Evolutionary conservation across 768 basidiomycete species (phyloP).

Genomic region (Suillus hirtellus): DNA sequence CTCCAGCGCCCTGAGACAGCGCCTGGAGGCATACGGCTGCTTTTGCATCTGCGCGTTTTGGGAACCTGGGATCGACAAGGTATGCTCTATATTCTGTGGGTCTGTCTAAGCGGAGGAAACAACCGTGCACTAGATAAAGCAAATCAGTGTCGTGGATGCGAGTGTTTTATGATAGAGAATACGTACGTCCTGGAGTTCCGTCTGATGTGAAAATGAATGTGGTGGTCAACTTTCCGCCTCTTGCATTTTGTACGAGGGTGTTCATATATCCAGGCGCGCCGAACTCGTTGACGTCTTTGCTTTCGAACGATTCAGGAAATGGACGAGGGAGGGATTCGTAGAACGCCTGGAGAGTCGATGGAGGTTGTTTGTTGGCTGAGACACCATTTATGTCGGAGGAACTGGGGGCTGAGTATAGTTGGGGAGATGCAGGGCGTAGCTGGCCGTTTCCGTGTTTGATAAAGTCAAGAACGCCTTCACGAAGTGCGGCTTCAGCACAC

Average conservation of each 20-base stretch:
- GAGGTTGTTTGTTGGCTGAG: slow-evolving; percentile 15
- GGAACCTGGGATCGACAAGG: slow-evolving; percentile 63
- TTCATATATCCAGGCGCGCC: slow-evolving; percentile 59
- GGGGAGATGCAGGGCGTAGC: slow-evolving; percentile 34
- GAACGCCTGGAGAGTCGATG: slow-evolving; percentile 53
- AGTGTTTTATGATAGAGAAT: neutral
- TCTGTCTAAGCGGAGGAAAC: slow-evolving; percentile 58
- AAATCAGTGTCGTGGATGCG: neutral
- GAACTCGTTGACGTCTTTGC: slow-evolving; percentile 48
- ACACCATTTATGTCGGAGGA: slow-evolving; percentile 13
- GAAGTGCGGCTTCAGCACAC: slow-evolving; percentile 55
- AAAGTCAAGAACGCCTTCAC: slow-evolving; percentile 56
- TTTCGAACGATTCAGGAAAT: slow-evolving; percentile 54
- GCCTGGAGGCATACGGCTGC: slow-evolving; percentile 66
- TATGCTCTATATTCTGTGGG: slow-evolving; percentile 53
- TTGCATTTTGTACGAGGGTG: slow-evolving; percentile 47
- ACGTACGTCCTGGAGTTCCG: slow-evolving; percentile 46
- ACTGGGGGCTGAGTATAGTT: slow-evolving; percentile 7
- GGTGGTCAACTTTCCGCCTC: slow-evolving; percentile 46
- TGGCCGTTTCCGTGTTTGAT: slow-evolving; percentile 59
- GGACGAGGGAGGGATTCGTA: slow-evolving; percentile 69
- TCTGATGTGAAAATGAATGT: slow-evolving; percentile 49
- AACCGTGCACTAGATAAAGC: slow-evolving; percentile 52
- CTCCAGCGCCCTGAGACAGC: slow-evolving; percentile 60
- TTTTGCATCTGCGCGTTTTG: slow-evolving; percentile 66